Conservation (phyloP, 2,329 filamentous ascomycete genomes). For the Malbranchea cinnamomea region DNA sequence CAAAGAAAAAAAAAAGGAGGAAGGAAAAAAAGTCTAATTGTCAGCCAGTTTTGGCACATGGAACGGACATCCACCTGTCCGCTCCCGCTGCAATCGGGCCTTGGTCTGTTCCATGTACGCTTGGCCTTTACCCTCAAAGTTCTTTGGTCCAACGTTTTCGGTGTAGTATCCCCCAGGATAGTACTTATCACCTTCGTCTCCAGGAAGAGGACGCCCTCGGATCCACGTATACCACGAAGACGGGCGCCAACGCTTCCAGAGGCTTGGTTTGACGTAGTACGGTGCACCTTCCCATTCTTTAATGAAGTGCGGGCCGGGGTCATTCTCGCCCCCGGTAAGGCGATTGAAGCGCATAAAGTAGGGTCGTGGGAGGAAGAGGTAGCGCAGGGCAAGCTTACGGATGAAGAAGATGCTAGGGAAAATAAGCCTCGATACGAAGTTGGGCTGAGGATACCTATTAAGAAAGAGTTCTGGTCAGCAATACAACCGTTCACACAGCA, state of each 20-base stretch:
- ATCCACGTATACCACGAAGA: conserved; percentile 35
- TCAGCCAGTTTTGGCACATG: conserved; percentile 11
- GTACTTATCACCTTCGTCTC: conserved; percentile 32
- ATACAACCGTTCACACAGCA: background rate
- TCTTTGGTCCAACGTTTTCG: conserved; percentile 47
- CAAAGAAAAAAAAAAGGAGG: too few relatives aligned
- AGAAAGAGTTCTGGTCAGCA: background rate
- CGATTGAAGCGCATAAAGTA: conserved; percentile 22
- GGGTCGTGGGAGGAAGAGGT: conserved; percentile 45
- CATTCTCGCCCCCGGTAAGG: conserved; percentile 35
- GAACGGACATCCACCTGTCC: conserved; percentile 37
- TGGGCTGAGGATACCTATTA: conserved; percentile 27
- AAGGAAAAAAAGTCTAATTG: too few relatives aligned
- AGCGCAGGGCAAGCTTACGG: conserved; percentile 42
- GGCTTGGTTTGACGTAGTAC: conserved; percentile 46
- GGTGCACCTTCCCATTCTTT: conserved; percentile 45
- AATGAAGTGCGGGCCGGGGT: conserved; percentile 38
- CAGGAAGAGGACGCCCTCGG: conserved; percentile 33
- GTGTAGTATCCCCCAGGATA: conserved; percentile 34
- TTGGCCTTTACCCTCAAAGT: conserved; percentile 37
- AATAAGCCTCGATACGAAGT: conserved; percentile 18
- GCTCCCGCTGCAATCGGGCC: conserved; percentile 21
- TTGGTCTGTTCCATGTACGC: conserved; percentile 32
- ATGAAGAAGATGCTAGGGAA: conserved; percentile 35
- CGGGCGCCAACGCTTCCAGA: conserved; percentile 49